Evolutionary conservation across 352 stramenopile genomes (phyloP).

Genomic region (Phytopythium ostracodes): DNA sequence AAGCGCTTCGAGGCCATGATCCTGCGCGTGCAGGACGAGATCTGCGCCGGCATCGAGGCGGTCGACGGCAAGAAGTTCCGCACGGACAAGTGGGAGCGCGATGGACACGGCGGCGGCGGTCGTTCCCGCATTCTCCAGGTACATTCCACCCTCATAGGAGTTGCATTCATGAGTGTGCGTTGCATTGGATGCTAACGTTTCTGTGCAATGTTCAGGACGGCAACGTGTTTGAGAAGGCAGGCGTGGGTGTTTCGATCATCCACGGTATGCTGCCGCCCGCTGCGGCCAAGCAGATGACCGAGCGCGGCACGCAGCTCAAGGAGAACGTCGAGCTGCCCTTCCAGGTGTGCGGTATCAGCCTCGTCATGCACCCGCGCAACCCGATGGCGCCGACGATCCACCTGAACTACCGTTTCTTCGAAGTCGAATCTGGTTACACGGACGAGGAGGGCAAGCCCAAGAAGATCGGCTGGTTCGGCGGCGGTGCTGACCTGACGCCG

Average conservation of each 20-base stretch:
- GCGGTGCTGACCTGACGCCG: conserved; percentile 97
- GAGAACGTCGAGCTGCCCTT: conserved; percentile 88
- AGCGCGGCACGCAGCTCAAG: conserved; percentile 67
- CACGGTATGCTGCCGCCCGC: conserved; percentile 93
- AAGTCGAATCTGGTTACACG: conserved; percentile 83
- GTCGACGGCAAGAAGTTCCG: conserved; percentile 95
- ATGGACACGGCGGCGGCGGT: conserved; percentile 93
- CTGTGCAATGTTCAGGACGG: conserved; percentile 36
- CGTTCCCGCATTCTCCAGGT: conserved; percentile 91
- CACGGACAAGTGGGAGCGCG: conserved; percentile 93
- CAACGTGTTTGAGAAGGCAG: conserved; percentile 98
- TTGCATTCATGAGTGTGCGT: neutral
- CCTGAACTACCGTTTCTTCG: conserved; percentile 98
- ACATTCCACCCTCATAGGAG: neutral
- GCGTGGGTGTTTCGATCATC: conserved; percentile 97
- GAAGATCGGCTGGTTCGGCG: conserved; percentile 93
- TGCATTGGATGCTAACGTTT: neutral
- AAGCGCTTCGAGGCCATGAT: conserved; percentile 84
- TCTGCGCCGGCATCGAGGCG: conserved; percentile 82
- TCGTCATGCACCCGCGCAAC: conserved; percentile 97
- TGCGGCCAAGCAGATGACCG: conserved; percentile 78
- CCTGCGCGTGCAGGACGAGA: conserved; percentile 80
- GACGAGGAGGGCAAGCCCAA: conserved; percentile 78
- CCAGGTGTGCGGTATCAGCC: conserved; percentile 94
- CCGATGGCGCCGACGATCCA: conserved; percentile 96